phyloP scores from a whole-genome alignment of 176 grass and related monocot genomes.

The Alloteropsis semialata region DNA sequence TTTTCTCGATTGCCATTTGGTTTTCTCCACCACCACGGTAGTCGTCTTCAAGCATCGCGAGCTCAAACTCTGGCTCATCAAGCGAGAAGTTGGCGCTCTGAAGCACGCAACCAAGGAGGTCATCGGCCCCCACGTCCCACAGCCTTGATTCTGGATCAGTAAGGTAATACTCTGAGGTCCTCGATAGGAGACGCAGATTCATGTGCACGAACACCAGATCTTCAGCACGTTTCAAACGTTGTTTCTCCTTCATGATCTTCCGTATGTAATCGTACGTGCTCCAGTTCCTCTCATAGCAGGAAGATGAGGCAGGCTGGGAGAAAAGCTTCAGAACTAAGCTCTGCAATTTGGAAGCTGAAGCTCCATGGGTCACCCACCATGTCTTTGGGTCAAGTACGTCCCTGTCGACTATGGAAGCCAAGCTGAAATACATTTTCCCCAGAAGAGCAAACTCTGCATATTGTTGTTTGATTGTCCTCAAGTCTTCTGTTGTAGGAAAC shows the following conservation, averaged over 20 bases:
- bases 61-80: background rate
- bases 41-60: background rate
- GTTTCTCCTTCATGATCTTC: background rate
- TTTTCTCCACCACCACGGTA: background rate
- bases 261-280: background rate
- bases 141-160: background rate
- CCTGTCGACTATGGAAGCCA: background rate
- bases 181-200: background rate
- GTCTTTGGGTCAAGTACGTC: background rate
- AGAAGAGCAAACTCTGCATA: constrained; percentile 3
- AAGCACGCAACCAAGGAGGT: too few species aligned
- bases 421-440: background rate
- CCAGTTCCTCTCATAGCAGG: background rate
- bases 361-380: background rate
- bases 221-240: background rate
- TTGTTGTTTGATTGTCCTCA: background rate
- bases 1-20: too few species aligned
- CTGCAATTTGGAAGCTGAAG: background rate
- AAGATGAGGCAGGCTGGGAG: background rate
- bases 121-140: background rate
- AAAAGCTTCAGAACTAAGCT: background rate
- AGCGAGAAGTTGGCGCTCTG: background rate
- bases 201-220: constrained; percentile 3
- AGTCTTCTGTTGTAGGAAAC: background rate
- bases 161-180: background rate